A percentile compares a stretch with the other conserved stretches of the same genome.
Conservation (phyloP, 371 early-diverging fungal genomes). For the Saksenaea oblongispora region DNA sequence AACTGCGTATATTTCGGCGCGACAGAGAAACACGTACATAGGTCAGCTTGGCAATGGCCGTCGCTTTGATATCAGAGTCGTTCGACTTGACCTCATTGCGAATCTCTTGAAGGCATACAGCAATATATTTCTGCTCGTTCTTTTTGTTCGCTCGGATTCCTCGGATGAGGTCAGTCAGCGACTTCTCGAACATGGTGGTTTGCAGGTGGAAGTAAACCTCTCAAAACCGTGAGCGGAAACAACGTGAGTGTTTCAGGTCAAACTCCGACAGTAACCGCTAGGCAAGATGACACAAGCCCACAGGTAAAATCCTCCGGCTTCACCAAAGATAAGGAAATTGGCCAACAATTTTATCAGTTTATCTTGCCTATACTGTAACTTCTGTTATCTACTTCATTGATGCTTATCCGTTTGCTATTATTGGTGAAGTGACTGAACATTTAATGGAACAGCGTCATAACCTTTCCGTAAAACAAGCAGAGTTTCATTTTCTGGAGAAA, state of each 20-base stretch:
- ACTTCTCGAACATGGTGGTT: constrained; percentile 78
- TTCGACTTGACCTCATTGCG: constrained; percentile 84
- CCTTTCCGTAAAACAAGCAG: too few species aligned
- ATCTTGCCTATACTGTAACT: too few species aligned
- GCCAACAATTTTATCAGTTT: too few species aligned
- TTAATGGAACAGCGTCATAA: too few species aligned
- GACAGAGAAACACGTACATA: constrained; percentile 58
- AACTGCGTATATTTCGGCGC: constrained; percentile 9
- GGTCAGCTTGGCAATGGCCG: constrained; percentile 87
- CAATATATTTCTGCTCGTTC: constrained; percentile 86
- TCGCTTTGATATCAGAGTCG: constrained; percentile 84
- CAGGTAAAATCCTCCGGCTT: too few species aligned
- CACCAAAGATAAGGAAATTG: too few species aligned
- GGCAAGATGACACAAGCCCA: too few species aligned
- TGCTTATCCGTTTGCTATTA: too few species aligned
- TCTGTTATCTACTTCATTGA: too few species aligned
- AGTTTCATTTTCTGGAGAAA: too few species aligned
- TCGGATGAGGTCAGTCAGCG: constrained; percentile 87
- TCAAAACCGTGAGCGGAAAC: background rate
- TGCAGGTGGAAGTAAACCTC: background rate
- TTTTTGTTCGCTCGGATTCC: constrained; percentile 93
- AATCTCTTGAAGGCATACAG: constrained; percentile 82
- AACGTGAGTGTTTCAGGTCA: background rate
- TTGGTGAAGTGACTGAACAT: too few species aligned
- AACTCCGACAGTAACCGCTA: background rate